Evolutionary conservation across 2,329 filamentous ascomycete genomes (phyloP).

Genomic region (Scedosporium minutisporum): DNA sequence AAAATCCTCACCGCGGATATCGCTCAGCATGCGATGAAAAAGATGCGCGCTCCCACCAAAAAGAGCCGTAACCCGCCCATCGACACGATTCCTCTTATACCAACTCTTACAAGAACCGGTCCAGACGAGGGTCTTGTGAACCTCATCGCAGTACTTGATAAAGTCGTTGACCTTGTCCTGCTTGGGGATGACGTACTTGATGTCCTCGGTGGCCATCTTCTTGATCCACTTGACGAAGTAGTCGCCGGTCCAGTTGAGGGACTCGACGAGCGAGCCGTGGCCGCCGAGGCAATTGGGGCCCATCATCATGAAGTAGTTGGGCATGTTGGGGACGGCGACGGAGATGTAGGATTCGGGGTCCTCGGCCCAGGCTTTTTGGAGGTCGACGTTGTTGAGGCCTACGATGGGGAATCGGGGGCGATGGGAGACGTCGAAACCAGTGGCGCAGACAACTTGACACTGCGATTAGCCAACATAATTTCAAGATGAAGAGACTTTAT

Average conservation of each 20-base stretch:
- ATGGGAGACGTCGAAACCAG: constrained; percentile 12
- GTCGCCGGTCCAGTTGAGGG: constrained; percentile 22
- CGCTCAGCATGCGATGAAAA: constrained; percentile 23
- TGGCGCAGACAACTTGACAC: constrained; percentile 10
- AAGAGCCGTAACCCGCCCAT: constrained; percentile 34
- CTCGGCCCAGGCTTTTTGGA: constrained; percentile 42
- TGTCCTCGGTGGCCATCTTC: constrained; percentile 22
- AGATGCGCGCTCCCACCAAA: constrained; percentile 31
- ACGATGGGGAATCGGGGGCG: constrained; percentile 28
- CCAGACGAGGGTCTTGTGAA: constrained; percentile 33
- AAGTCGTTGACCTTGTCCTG: constrained; percentile 39
- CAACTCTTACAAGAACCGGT: constrained; percentile 30
- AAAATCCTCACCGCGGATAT: constrained; percentile 37
- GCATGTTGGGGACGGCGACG: constrained; percentile 18
- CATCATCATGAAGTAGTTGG: constrained; percentile 23
- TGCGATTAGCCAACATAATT: neutral
- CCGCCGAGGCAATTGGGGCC: constrained; percentile 30
- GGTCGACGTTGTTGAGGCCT: constrained; percentile 34
- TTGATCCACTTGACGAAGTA: constrained; percentile 16
- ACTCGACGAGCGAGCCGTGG: constrained; percentile 18
- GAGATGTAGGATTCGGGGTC: constrained; percentile 20
- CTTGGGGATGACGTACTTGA: constrained; percentile 33
- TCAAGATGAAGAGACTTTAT: neutral
- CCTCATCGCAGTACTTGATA: constrained; percentile 31
- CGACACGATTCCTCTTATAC: constrained; percentile 34